Evolutionary conservation across 2,329 filamentous ascomycete species (phyloP).

Genomic region (Metarhizium sp.): DNA sequence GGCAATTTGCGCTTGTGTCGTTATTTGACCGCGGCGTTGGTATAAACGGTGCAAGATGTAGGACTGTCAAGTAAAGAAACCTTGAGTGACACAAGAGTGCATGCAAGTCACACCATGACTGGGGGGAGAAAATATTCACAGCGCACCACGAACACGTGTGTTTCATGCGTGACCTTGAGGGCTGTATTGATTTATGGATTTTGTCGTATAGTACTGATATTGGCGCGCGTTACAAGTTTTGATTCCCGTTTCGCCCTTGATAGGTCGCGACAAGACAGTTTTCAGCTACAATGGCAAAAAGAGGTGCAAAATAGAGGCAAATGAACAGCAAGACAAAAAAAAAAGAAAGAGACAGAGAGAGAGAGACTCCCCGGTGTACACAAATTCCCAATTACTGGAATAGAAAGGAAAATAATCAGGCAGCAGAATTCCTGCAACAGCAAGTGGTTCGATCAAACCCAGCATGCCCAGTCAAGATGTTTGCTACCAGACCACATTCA

Average conservation of each 20-base stretch:
- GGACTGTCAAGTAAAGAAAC: no score
- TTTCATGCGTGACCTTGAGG: background rate
- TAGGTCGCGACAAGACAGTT: no score
- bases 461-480: background rate
- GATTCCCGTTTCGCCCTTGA: no score
- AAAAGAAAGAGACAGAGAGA: no score
- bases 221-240: background rate
- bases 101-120: conserved; percentile 1
- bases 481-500: background rate
- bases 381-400: background rate
- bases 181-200: background rate
- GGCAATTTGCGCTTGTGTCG: background rate
- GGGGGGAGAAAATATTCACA: background rate
- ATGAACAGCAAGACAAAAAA: no score
- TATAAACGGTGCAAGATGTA: background rate
- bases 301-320: no score
- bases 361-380: no score
- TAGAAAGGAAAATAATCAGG: background rate
- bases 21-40: background rate
- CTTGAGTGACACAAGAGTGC: background rate
- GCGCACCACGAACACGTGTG: background rate
- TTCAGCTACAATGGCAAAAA: no score
- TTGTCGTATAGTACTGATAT: background rate
- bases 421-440: background rate
- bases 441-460: background rate